Conservation (phyloP, 75 land plant genomes). For the Larix kaempferi region DNA sequence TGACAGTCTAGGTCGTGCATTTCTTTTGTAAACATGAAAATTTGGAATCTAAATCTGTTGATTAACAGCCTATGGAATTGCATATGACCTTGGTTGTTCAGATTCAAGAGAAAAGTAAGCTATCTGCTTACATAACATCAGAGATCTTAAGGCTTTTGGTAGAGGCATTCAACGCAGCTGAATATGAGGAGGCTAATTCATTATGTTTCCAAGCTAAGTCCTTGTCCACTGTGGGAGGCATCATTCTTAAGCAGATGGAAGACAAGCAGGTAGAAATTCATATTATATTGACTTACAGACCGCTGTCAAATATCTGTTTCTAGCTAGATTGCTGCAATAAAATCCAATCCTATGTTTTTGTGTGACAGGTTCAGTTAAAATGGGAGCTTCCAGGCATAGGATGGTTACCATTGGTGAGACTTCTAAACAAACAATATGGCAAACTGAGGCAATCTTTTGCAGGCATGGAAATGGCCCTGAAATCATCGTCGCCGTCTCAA, state of each 20-base stretch:
- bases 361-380: too few species aligned
- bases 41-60: too few species aligned
- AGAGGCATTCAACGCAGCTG: slow-evolving; percentile 39
- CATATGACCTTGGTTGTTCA: slow-evolving; percentile 4
- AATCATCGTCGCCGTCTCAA: slow-evolving; percentile 13
- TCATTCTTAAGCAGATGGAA: slow-evolving; percentile 30
- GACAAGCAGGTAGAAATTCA: slow-evolving; percentile 30
- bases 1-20: slow-evolving; percentile 41
- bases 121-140: slow-evolving; percentile 26
- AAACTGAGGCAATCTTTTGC: slow-evolving; percentile 12
- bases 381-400: slow-evolving; percentile 21
- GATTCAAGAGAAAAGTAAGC: slow-evolving; percentile 35
- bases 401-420: background rate
- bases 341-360: too few species aligned
- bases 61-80: too few species aligned
- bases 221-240: slow-evolving; percentile 7
- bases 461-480: slow-evolving; percentile 63
- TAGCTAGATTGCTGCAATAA: too few species aligned
- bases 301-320: too few species aligned
- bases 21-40: too few species aligned
- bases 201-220: too few species aligned
- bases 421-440: background rate
- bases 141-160: slow-evolving; percentile 13
- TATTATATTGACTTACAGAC: too few species aligned
- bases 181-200: slow-evolving; percentile 4